These are phyloP conservation scores for Rubia occidens DNA, from an alignment of 305 asterid species.

Conservation along the genomic window DNA sequence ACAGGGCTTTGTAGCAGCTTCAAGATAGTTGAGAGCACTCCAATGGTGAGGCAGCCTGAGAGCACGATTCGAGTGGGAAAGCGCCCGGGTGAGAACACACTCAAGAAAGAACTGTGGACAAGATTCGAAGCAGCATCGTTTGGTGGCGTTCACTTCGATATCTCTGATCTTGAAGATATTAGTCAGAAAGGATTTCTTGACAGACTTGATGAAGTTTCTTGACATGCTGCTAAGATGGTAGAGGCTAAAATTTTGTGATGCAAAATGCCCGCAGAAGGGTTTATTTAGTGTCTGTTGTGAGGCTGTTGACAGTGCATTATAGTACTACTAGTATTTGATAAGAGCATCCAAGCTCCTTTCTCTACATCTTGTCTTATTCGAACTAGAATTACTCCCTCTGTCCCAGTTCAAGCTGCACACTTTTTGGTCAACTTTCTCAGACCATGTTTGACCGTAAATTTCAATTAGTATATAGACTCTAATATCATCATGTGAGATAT, in stretches of 20 bases:
- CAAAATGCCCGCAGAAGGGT: neutral
- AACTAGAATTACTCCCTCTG: too few relatives aligned
- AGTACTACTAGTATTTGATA: neutral
- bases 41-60: conserved; percentile 28
- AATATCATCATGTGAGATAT: too few relatives aligned
- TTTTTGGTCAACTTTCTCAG: too few relatives aligned
- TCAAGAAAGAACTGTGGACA: conserved; percentile 81
- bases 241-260: neutral
- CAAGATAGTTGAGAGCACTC: conserved; percentile 47
- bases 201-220: conserved; percentile 56
- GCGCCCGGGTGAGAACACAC: conserved; percentile 87
- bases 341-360: too few relatives aligned
- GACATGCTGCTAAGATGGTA: conserved; percentile 17
- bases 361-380: too few relatives aligned
- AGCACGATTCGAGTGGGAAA: conserved; percentile 41
- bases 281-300: neutral
- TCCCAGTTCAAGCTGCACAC: too few relatives aligned
- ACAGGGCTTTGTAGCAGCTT: conserved; percentile 30
- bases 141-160: conserved; percentile 27
- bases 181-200: conserved; percentile 61
- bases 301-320: neutral
- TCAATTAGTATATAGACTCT: too few relatives aligned
- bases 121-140: conserved; percentile 74
- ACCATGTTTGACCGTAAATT: too few relatives aligned
- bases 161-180: conserved; percentile 22